Evolutionary conservation across 495 filamentous ascomycete species (phyloP), one percentile per base, ranked within the genome.

Genomic region (Aspergillus mulundensis): DNA sequence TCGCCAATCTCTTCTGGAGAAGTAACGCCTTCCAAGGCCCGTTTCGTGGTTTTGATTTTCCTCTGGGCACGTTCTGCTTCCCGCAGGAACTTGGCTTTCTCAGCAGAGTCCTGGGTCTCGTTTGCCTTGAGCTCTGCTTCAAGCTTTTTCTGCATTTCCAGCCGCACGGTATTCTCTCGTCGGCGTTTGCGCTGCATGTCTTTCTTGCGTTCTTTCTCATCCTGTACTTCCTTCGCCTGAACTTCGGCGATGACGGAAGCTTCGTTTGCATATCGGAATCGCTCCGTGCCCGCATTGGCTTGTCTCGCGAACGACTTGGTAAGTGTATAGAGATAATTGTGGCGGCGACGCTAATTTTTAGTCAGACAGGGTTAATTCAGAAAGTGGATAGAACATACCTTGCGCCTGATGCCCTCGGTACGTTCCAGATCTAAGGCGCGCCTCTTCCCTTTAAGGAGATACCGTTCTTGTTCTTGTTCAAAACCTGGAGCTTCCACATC

Each of bases 151-250:
- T 91, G 86, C 63, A 89, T 83, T 42, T 93, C 91, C 54, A 85
- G 79, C 14, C 88, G 87, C 67, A 96, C 87, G 11, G 94, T 95
- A 73, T 96, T 96, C 68, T 98, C 94, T 18, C 94, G 84, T n/a
- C 94, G 86, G 21, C 94, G 85, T 74, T 97, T 97, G 21, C 95
- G 87, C 65, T 99, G 94, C 88, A 97, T 96, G 59, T 97, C 94
- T 75, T 99, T 99, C 80, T 99, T 99, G 24, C 95, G 90, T 71
- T 97, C 95, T 69, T 97, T 99, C 67, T 99, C 94, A 46, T 94
- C 91, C 53, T 88, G 87, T 7, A 96, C 78, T 66, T 97, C 94
- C 58, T 88, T 89, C 52, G 88, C 85, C 56, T 94, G 88, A 1
- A 98, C 93, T 61, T 95, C 86, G 42, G 87, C 81, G 50, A 91